Evolutionary conservation across 768 basidiomycete species (phyloP).

Genomic region (Neoboletus brunneissimus): DNA sequence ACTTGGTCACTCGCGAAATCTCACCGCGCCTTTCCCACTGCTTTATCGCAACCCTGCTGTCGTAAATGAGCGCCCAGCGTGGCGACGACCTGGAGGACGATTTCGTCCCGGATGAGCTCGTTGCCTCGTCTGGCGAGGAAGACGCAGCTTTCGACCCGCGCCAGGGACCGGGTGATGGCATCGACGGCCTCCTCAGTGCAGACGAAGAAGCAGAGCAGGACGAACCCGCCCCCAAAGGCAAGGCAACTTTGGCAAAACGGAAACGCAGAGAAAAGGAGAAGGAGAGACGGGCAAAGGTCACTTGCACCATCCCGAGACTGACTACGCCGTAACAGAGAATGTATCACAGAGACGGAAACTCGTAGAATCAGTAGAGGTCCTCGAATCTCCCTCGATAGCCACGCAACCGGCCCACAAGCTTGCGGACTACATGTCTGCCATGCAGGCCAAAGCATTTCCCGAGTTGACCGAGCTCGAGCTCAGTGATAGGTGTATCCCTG

Average conservation of each 20-base stretch:
- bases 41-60: background rate
- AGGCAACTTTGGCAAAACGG: slow-evolving; percentile 49
- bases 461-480: slow-evolving; percentile 76
- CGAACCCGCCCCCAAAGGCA: slow-evolving; percentile 21
- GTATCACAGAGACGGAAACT: slow-evolving; percentile 59
- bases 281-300: slow-evolving; percentile 68
- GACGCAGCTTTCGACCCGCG: slow-evolving; percentile 24
- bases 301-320: slow-evolving; percentile 12
- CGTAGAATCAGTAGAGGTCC: slow-evolving; percentile 41
- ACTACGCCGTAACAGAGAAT: slow-evolving; percentile 9
- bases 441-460: slow-evolving; percentile 69
- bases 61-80: slow-evolving; percentile 35
- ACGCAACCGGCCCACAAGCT: slow-evolving; percentile 55
- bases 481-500: slow-evolving; percentile 72
- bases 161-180: slow-evolving; percentile 34
- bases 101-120: slow-evolving; percentile 66
- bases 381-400: slow-evolving; percentile 46
- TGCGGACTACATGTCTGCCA: slow-evolving; percentile 58
- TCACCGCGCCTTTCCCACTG: slow-evolving; percentile 1
- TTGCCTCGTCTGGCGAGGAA: slow-evolving; percentile 64
- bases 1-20: background rate
- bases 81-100: slow-evolving; percentile 87
- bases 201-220: slow-evolving; percentile 43
- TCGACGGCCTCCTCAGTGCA: slow-evolving; percentile 41
- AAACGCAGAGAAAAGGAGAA: slow-evolving; percentile 74